Evolutionary conservation across 2,329 filamentous ascomycete species (phyloP).

Genomic region (Cercospora nicotianae): DNA sequence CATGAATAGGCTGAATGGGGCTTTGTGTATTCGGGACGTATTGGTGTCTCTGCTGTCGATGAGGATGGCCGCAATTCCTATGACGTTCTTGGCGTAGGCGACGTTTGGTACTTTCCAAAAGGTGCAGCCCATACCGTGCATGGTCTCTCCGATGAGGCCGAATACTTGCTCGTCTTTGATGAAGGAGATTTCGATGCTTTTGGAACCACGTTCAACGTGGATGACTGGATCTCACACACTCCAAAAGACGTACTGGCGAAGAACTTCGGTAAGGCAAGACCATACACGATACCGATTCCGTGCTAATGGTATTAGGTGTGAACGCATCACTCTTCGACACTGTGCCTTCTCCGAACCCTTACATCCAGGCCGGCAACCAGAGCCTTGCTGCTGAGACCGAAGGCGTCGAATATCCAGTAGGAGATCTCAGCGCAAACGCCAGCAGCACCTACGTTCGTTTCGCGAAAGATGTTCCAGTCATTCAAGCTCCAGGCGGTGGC

Average conservation of each 20-base stretch:
- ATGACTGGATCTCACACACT: conserved; percentile 69
- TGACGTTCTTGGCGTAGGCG: conserved; percentile 49
- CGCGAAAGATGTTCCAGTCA: conserved; percentile 30
- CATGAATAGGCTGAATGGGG: conserved; percentile 48
- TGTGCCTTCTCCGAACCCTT: background rate
- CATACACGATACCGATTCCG: background rate
- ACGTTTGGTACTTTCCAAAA: conserved; percentile 22
- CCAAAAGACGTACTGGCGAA: conserved; percentile 64
- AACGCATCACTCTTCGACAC: background rate
- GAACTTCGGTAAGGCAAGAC: conserved; percentile 53
- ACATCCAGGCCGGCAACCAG: background rate
- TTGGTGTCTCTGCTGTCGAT: conserved; percentile 54
- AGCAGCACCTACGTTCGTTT: background rate
- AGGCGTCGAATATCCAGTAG: background rate
- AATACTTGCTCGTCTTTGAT: conserved; percentile 53
- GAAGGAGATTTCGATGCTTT: conserved; percentile 57
- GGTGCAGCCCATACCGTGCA: conserved; percentile 61
- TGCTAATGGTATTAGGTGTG: background rate
- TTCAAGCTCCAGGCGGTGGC: conserved; percentile 53
- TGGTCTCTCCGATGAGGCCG: conserved; percentile 65
- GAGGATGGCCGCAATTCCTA: conserved; percentile 52
- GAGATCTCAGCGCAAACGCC: background rate
- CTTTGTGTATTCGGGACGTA: conserved; percentile 56
- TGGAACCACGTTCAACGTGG: conserved; percentile 64
- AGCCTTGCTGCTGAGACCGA: background rate